A percentile compares a stretch with the other conserved stretches of the same genome.
phyloP scores from a whole-genome alignment of 345 rosid species.

The Kernera saxatilis region DNA sequence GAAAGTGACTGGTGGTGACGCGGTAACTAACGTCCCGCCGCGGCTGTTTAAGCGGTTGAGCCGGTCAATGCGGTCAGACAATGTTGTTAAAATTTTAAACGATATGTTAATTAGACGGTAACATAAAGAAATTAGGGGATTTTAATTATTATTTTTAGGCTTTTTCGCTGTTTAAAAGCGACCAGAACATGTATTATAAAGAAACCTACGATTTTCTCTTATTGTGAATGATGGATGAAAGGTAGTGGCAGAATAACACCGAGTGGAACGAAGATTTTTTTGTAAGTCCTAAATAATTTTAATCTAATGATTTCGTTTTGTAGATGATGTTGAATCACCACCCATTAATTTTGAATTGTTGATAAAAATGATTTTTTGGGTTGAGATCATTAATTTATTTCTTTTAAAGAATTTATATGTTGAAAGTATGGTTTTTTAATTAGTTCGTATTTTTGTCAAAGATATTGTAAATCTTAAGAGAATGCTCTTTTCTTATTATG shows the following conservation, averaged over 20 bases:
- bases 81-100: neutral
- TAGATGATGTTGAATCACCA: neutral
- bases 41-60: constrained; percentile 6
- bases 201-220: neutral
- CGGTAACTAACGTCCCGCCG: constrained; percentile 14
- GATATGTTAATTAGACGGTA: neutral
- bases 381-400: neutral
- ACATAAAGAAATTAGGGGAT: neutral
- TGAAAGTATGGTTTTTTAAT: neutral
- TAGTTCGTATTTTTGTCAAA: neutral
- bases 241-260: neutral
- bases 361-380: neutral
- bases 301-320: neutral
- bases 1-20: constrained; percentile 8
- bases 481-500: too few species aligned
- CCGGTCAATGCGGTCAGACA: constrained; percentile 1
- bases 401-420: neutral
- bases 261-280: neutral
- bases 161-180: neutral
- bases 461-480: too few species aligned
- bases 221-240: neutral
- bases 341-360: neutral
- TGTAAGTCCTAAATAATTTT: neutral
- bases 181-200: neutral
- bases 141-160: neutral